These are phyloP conservation scores for Cryphonectria carpinicola DNA, from an alignment of 2,329 filamentous ascomycete genomes.

Conservation along the genomic window DNA sequence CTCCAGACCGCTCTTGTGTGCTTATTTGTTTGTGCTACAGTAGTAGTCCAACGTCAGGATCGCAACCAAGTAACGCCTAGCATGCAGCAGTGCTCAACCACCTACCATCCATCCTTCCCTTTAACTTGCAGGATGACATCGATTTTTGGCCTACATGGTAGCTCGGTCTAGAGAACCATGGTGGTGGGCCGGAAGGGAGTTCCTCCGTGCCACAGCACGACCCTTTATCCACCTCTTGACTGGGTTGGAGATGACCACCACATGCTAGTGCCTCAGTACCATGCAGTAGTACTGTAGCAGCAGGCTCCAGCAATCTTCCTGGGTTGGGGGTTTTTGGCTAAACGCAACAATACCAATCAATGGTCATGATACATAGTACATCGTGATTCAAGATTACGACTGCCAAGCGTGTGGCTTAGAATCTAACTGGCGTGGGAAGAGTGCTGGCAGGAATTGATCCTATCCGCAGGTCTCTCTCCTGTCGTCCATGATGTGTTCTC, in stretches of 20 bases:
- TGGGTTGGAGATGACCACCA: neutral
- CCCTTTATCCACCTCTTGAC: neutral
- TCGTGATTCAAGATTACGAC: neutral
- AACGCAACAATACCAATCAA: neutral
- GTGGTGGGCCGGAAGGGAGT: neutral
- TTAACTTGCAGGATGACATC: neutral
- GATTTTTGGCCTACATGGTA: neutral
- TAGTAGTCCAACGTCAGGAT: neutral
- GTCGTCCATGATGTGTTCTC: no score
- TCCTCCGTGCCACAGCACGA: neutral
- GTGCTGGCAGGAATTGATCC: neutral
- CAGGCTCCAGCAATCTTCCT: neutral
- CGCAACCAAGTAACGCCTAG: no score
- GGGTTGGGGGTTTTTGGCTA: neutral
- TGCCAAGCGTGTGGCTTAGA: neutral
- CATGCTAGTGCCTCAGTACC: neutral
- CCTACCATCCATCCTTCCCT: no score
- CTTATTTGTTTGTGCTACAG: neutral
- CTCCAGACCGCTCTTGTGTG: neutral
- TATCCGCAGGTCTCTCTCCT: neutral
- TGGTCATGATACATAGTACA: neutral
- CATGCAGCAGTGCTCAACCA: no score
- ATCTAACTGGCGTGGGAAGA: neutral
- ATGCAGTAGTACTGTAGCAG: neutral
- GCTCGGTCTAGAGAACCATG: neutral